phyloP scores from a whole-genome alignment of 306 rosid species.

The Corylus heterophylla region DNA sequence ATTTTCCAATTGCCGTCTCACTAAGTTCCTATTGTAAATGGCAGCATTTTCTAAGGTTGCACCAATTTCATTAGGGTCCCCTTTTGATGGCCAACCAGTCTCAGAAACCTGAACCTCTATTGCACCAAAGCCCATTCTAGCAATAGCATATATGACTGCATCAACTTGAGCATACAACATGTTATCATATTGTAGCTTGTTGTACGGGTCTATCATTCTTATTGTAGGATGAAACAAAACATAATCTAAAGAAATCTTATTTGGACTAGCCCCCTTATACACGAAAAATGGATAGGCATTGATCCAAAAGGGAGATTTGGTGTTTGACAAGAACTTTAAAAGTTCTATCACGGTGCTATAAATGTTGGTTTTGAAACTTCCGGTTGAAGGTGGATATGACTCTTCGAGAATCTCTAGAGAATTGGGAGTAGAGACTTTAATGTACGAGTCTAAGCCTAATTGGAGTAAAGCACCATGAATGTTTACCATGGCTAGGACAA shows the following conservation, averaged over 20 bases:
- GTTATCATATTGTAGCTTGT: conserved; percentile 76
- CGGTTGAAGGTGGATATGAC: conserved; percentile 92
- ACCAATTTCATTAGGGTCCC: conserved; percentile 70
- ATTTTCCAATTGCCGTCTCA: conserved; percentile 71
- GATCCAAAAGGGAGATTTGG: conserved; percentile 94
- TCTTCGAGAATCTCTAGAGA: conserved; percentile 76
- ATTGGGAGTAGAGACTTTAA: conserved; percentile 77
- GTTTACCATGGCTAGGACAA: conserved; percentile 70
- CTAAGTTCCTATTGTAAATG: conserved; percentile 61
- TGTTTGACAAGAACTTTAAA: conserved; percentile 58
- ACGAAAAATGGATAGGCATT: conserved; percentile 96
- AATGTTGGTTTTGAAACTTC: conserved; percentile 67
- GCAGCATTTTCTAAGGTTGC: conserved; percentile 86
- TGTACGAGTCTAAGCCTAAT: conserved; percentile 59
- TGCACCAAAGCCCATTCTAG: conserved; percentile 65
- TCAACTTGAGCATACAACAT: conserved; percentile 97
- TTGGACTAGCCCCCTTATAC: conserved; percentile 65
- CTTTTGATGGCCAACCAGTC: conserved; percentile 98
- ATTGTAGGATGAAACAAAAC: conserved; percentile 64
- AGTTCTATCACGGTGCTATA: conserved; percentile 59
- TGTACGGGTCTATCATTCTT: conserved; percentile 74
- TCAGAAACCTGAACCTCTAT: conserved; percentile 85
- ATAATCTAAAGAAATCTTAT: conserved; percentile 60
- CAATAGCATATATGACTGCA: conserved; percentile 83
- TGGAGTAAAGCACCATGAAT: conserved; percentile 62